Evolutionary conservation across 192 early-diverging fungal species (phyloP), one percentile per base, ranked within the genome.

Genomic region (Rhizoclosmatium sp.): DNA sequence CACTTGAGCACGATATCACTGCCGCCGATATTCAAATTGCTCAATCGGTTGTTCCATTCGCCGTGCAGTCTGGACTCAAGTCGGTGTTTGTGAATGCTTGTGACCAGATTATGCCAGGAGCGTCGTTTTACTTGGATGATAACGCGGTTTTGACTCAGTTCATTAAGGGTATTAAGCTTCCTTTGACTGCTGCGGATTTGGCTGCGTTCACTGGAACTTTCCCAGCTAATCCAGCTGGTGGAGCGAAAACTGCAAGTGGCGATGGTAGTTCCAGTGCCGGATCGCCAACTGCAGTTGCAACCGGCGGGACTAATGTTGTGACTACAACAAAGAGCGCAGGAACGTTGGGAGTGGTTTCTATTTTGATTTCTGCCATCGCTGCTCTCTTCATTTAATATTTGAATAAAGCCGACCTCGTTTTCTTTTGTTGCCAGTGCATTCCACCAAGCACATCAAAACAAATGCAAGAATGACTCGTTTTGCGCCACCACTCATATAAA

Each of bases 1-100:
- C 79, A 2, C 72, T 87, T n/a, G 65, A 85, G 64, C 86, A 87
- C 72, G 82, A 87, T 56, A 78, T 82, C 65, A 74, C 46, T 9
- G 70, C 19, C 5, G 47, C 47, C 19, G 70, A 71, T 31, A 66
- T 75, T 47, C 45, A 62, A 49, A 59, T 82, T 2, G 74, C 79
- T 3, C 47, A 67, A 48, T 7, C 23, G n/a, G 48, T 66, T 51
- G 62, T 71, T 54, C 48, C 62, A 10, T 65, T 66, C 31, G 62
- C 46, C 5, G 59, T 31, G 9, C 19, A 59, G 40, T 19, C 48
- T 19, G 72, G 65, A 21, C 75, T 59, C 71, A 75, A 65, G 41
- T 61, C 72, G 21, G 71, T 74, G 40, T 66, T 58, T 46, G 79
- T 80, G 47, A 65, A 74, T 62, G 73, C 41, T 4, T 80, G 79